Evolutionary conservation across 1,139 yeast genomes (phyloP).

Genomic region (Diutina pseudorugosa): DNA sequence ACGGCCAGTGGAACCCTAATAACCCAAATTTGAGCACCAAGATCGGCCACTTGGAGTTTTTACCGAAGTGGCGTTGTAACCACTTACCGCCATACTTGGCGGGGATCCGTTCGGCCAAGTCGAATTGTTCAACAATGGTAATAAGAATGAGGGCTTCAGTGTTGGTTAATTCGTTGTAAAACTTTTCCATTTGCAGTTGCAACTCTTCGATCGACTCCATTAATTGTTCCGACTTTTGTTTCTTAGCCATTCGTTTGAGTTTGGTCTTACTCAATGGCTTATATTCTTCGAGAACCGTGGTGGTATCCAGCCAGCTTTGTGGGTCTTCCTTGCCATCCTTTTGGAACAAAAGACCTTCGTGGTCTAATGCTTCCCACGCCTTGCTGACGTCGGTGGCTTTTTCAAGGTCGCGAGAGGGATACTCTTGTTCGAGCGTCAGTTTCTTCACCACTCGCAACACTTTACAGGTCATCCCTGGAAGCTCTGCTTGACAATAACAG

Average conservation of each 20-base stretch:
- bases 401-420: slow-evolving; percentile 3
- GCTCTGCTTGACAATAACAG: slow-evolving; percentile 18
- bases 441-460: slow-evolving; percentile 22
- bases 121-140: slow-evolving; percentile 24
- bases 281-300: not conserved
- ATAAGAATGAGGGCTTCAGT: slow-evolving; percentile 30
- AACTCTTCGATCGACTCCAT: slow-evolving; percentile 9
- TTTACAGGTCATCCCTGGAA: slow-evolving; percentile 21
- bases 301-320: slow-evolving; percentile 7
- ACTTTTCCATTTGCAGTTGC: slow-evolving; percentile 9
- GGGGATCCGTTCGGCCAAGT: slow-evolving; percentile 15
- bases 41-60: slow-evolving; percentile 16
- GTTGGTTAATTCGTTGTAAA: slow-evolving; percentile 20
- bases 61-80: slow-evolving; percentile 17
- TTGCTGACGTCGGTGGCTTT: slow-evolving; percentile 5
- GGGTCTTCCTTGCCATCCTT: slow-evolving; percentile 9
- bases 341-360: slow-evolving; percentile 15
- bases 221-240: slow-evolving; percentile 17
- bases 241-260: slow-evolving; percentile 20
- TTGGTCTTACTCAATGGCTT: slow-evolving; percentile 1
- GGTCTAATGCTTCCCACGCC: slow-evolving; percentile 21
- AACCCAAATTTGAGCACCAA: slow-evolving; percentile 27
- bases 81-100: slow-evolving; percentile 11
- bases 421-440: slow-evolving; percentile 5
- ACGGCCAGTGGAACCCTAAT: slow-evolving; percentile 37